Evolutionary conservation across 345 rosid species (phyloP), one percentile per base, ranked within the genome.

Genomic region (Populus deltoides): DNA sequence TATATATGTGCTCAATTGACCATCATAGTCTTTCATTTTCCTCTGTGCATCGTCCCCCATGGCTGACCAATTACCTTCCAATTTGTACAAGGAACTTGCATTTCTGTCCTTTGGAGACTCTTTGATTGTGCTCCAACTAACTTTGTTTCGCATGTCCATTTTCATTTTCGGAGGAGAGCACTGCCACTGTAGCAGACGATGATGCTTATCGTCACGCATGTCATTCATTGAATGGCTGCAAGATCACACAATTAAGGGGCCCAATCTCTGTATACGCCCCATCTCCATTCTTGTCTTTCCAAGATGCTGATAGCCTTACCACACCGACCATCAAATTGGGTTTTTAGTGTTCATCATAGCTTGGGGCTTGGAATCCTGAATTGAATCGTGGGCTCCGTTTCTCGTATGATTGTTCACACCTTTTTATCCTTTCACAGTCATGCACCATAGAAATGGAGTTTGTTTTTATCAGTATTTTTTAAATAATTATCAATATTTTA

Each of bases 371-470:
- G 83, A 79, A 68, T 83, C 81, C 77, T 33, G 36, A 33, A 33
- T 0, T 8, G 61, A 68, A 36, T 38, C 12, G 68, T 70, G 84
- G 84, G 82, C 77, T 76, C 87, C 82, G 68, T 81, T 55, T 59
- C 36, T 66, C 47, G 15, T 13, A 22, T 45, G 69, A 68, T 68
- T 39, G 5, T 70, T 29, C 76, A 35, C 65, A 1, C 36, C 36
- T 33, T 33, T 31, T 33, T 33, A 33, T 33, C 71, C 16, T 20
- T 29, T 71, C 62, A 59, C 49, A 66, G 41, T 41, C 43, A 49
- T 47, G 3, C 15, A 33, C 36, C 36, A 5, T 5, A 5, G 36
- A 33, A 33, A 33, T 33, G 36, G 36, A 33, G 36, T 33, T 33
- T 4, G 36, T 33, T 0, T 33, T 4, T 33, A 33, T 33, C 35